phyloP scores from a whole-genome alignment of 352 stramenopile genomes.

The Pythium scleroteichum region DNA sequence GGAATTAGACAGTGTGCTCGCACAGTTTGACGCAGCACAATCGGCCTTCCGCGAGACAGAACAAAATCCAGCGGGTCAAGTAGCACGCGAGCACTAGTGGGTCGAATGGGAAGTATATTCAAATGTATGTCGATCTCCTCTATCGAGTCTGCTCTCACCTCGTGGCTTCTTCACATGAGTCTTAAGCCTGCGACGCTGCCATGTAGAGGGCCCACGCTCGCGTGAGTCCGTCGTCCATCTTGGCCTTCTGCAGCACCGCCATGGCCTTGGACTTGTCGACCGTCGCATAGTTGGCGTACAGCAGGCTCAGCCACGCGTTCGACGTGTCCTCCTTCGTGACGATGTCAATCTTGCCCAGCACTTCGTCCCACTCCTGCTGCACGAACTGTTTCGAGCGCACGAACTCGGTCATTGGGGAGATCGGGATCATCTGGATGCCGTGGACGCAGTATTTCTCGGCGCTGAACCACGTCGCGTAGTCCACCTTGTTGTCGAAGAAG shows the following conservation, averaged over 20 bases:
- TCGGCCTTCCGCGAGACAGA: background rate
- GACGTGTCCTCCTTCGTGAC: too few relatives aligned
- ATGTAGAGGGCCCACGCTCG: constrained; percentile 40
- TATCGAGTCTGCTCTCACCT: constrained; percentile 33
- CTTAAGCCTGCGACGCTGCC: constrained; percentile 41
- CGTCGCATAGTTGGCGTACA: constrained; percentile 41
- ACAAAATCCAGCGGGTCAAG: constrained; percentile 10
- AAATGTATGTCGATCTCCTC: background rate
- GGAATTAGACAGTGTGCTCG: constrained; percentile 54
- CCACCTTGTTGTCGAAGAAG: constrained; percentile 77
- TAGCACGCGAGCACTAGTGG: constrained; percentile 8
- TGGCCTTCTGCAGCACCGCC: constrained; percentile 15
- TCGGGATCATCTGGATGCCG: constrained; percentile 79
- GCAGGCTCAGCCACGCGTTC: constrained; percentile 30
- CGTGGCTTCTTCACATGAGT: constrained; percentile 38
- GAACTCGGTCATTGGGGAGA: constrained; percentile 70
- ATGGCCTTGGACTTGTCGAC: constrained; percentile 26
- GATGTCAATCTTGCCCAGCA: too few relatives aligned
- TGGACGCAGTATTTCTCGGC: constrained; percentile 69
- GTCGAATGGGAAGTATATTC: background rate
- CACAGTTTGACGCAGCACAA: constrained; percentile 37
- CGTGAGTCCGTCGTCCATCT: constrained; percentile 34
- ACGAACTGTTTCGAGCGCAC: constrained; percentile 63
- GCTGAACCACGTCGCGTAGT: constrained; percentile 77
- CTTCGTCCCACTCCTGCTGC: constrained; percentile 55